Percentiles rank a stretch among this genome's conserved stretches.
Evolutionary conservation across 352 stramenopile genomes (phyloP).

Genomic region (Lagenidium giganteum): DNA sequence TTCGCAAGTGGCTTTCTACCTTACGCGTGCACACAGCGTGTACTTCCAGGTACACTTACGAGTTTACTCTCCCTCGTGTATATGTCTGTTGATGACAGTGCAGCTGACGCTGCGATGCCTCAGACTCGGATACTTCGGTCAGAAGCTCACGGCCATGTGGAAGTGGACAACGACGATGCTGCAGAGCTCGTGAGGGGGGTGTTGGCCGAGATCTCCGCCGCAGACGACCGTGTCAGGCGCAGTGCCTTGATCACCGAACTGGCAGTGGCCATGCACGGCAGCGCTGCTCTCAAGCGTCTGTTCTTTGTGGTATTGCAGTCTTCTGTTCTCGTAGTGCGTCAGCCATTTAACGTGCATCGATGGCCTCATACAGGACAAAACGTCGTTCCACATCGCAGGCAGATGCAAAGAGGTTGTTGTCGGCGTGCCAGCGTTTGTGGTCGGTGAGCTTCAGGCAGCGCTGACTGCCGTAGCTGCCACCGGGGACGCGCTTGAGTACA

Average conservation of each 20-base stretch:
- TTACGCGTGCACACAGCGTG: constrained; percentile 26
- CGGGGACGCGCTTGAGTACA: constrained; percentile 23
- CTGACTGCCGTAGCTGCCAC: neutral
- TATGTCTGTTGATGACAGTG: too few species aligned
- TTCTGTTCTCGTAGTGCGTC: too few species aligned
- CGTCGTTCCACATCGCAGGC: constrained; percentile 10
- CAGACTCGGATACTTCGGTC: too few species aligned
- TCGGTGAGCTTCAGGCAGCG: constrained; percentile 21
- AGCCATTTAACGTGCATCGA: too few species aligned
- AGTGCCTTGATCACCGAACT: constrained; percentile 41
- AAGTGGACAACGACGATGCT: constrained; percentile 16
- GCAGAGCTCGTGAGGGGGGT: constrained; percentile 28
- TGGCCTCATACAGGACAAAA: constrained; percentile 42
- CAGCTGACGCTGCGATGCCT: too few species aligned
- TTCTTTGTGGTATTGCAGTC: too few species aligned
- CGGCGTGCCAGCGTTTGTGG: constrained; percentile 24
- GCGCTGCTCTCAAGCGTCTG: constrained; percentile 27
- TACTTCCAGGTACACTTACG: constrained; percentile 27
- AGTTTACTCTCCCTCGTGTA: neutral
- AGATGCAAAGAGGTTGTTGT: constrained; percentile 2
- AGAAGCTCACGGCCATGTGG: too few species aligned
- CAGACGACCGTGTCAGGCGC: constrained; percentile 12
- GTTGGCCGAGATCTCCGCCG: constrained; percentile 21
- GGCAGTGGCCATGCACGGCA: constrained; percentile 24
- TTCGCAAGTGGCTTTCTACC: constrained; percentile 52